Evolutionary conservation across 371 early-diverging fungal genomes (phyloP).

Genomic region (Lichtheimia corymbifera): DNA sequence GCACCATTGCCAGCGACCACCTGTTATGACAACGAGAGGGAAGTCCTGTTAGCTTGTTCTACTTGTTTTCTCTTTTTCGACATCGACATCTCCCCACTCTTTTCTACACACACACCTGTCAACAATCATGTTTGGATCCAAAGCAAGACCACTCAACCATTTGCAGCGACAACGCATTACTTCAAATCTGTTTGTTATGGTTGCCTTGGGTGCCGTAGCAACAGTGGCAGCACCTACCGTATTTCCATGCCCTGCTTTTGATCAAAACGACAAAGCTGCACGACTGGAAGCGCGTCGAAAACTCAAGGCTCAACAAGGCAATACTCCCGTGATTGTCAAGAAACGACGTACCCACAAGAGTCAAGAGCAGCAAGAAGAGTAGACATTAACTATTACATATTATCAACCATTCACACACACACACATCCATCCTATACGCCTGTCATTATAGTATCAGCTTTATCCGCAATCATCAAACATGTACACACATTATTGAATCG

Average conservation of each 20-base stretch:
- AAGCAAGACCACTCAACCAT: conserved; percentile 43
- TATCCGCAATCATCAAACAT: too few relatives aligned
- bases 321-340: conserved; percentile 34
- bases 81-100: conserved; percentile 4
- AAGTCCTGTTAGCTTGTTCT: too few relatives aligned
- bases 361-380: conserved; percentile 3
- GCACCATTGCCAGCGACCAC: too few relatives aligned
- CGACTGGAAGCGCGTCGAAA: conserved; percentile 44
- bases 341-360: conserved; percentile 16
- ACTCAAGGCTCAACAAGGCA: conserved; percentile 24
- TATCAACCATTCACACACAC: neutral
- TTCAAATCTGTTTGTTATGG: conserved; percentile 45
- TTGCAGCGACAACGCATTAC: conserved; percentile 53
- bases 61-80: neutral
- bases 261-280: conserved; percentile 46
- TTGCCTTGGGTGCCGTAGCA: conserved; percentile 47
- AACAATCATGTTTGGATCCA: conserved; percentile 20
- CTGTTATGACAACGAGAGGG: too few relatives aligned
- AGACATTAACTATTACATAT: neutral
- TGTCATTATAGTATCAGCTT: too few relatives aligned
- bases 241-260: conserved; percentile 54
- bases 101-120: conserved; percentile 2
- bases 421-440: neutral
- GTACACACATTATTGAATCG: too few relatives aligned
- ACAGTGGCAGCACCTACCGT: conserved; percentile 47